Evolutionary conservation across 257 asterid species (phyloP).

Genomic region (Solanum paucissectum): DNA sequence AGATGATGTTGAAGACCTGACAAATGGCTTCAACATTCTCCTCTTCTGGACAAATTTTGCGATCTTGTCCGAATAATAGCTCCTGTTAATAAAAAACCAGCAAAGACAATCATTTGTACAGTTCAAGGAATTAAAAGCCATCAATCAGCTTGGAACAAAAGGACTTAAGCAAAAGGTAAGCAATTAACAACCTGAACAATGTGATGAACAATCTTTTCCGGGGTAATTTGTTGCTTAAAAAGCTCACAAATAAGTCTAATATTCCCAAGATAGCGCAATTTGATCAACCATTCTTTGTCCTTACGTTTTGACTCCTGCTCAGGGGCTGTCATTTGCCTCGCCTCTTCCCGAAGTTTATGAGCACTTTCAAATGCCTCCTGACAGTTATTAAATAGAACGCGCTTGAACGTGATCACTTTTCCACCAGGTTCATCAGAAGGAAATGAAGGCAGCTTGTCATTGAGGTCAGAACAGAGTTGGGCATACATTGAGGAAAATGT

Average conservation of each 20-base stretch:
- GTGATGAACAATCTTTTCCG: conserved; percentile 89
- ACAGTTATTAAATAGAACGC: conserved; percentile 60
- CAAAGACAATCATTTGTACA: background rate
- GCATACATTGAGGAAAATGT: conserved; percentile 93
- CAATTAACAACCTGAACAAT: conserved; percentile 65
- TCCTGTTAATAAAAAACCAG: conserved; percentile 25
- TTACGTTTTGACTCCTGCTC: conserved; percentile 73
- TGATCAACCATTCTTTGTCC: conserved; percentile 73
- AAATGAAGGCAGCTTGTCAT: conserved; percentile 69
- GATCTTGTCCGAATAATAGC: conserved; percentile 59
- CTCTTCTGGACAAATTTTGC: conserved; percentile 69
- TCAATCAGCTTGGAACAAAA: background rate
- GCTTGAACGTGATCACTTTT: conserved; percentile 73
- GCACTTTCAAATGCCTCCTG: conserved; percentile 91
- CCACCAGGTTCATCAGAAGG: conserved; percentile 96
- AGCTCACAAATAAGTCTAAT: conserved; percentile 95
- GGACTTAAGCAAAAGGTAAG: background rate
- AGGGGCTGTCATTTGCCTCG: conserved; percentile 71
- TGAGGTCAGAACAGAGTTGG: conserved; percentile 75
- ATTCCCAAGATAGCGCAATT: conserved; percentile 88
- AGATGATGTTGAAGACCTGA: conserved; percentile 78
- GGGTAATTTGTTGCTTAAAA: conserved; percentile 88
- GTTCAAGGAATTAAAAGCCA: background rate
- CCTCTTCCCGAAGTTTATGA: conserved; percentile 68
- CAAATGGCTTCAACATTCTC: conserved; percentile 97